These are phyloP conservation scores for Malbranchea zuffiana DNA, from an alignment of 2,329 filamentous ascomycete genomes.

Conservation along the genomic window DNA sequence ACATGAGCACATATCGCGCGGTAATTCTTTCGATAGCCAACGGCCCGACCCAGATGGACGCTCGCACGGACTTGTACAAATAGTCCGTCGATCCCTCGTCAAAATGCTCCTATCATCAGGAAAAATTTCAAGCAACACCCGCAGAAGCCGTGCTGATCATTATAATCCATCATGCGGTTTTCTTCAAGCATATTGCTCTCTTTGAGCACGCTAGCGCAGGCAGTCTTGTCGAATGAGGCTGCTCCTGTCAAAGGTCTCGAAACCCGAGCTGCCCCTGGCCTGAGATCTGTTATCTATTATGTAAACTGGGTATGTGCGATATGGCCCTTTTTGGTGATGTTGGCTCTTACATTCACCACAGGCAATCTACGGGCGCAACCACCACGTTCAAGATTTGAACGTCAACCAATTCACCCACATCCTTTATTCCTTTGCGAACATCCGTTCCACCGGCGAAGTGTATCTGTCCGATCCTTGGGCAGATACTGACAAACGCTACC, in stretches of 20 bases:
- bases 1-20: no score
- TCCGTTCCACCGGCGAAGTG: conserved; percentile 68
- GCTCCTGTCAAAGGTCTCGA: not conserved
- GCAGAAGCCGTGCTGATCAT: no score
- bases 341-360: conserved; percentile 15
- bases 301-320: conserved; percentile 11
- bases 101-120: no score
- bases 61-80: no score
- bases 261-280: conserved; percentile 1
- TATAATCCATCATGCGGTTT: not conserved
- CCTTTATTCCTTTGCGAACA: conserved; percentile 84
- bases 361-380: conserved; percentile 79
- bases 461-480: conserved; percentile 59
- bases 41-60: no score
- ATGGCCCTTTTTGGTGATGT: not conserved
- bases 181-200: conserved; percentile 4
- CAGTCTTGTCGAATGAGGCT: conserved; percentile 1
- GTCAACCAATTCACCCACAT: conserved; percentile 75
- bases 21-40: no score
- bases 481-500: conserved; percentile 59
- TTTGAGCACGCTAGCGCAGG: conserved; percentile 2
- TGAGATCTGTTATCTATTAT: conserved; percentile 11
- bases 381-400: conserved; percentile 74
- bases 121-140: no score
- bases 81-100: no score